A percentile compares a stretch with the other conserved stretches of the same genome.
These are phyloP conservation scores for Polygonum aviculare DNA, from an alignment of 148 eudicot species.

Conservation along the genomic window DNA sequence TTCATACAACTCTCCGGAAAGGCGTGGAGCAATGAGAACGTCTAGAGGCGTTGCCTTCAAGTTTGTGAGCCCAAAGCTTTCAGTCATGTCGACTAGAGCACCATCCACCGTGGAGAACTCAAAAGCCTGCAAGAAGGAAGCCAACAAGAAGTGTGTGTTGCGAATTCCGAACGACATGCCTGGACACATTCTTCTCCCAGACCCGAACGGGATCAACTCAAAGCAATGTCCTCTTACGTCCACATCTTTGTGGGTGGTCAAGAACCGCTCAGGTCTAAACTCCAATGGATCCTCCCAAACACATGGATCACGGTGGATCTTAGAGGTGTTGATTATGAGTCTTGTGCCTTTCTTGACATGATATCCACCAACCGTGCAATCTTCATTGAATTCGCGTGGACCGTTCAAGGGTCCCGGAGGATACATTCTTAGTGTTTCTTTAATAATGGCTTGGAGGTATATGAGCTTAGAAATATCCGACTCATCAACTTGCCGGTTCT, in stretches of 20 bases:
- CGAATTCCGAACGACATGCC: constrained; percentile 15
- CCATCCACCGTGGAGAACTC: constrained; percentile 8
- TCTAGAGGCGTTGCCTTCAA: constrained; percentile 25
- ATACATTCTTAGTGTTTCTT: constrained; percentile 27
- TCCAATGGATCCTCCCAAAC: constrained; percentile 21
- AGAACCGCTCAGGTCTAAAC: constrained; percentile 32
- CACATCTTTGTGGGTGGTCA: constrained; percentile 19
- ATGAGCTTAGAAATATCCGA: constrained; percentile 21
- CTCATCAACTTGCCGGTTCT: constrained; percentile 16
- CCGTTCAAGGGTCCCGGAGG: constrained; percentile 19
- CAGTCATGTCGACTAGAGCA: constrained; percentile 22
- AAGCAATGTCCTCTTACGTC: constrained; percentile 21
- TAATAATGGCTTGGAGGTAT: constrained; percentile 30
- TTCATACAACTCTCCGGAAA: constrained; percentile 13
- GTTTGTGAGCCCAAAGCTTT: constrained; percentile 17
- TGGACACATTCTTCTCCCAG: constrained; percentile 25
- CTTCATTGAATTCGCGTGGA: constrained; percentile 16
- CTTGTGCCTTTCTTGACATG: constrained; percentile 25
- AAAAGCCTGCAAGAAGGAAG: constrained; percentile 21
- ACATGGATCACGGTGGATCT: constrained; percentile 26
- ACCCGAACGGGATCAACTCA: constrained; percentile 29
- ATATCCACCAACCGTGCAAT: constrained; percentile 22
- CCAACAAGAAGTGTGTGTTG: constrained; percentile 13
- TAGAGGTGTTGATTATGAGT: constrained; percentile 22
- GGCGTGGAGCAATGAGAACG: constrained; percentile 20